Evolutionary conservation across 164 flowering plant species (phyloP), one percentile per base, ranked within the genome.

Genomic region (Protea cynaroides): DNA sequence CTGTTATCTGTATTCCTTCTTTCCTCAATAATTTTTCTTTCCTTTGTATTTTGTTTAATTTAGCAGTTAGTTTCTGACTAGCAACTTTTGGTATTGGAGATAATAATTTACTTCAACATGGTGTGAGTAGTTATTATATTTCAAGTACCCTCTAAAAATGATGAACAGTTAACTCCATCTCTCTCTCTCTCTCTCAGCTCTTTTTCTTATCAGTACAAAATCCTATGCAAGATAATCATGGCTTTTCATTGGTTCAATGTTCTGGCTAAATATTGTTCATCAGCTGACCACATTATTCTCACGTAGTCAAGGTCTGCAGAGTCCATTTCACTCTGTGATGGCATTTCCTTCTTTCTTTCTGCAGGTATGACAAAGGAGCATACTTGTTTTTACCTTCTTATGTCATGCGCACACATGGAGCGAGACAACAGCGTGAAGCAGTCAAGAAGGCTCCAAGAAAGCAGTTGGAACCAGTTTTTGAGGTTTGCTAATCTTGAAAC

Each of bases 391-490:
- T 95, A 71, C 97, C 97, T 49, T 95, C 97, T 25, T 83, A 83
- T 80, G 75, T 88, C 58, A 95, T 95, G 99, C 89, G 97, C 63
- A 95, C 80, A 17, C 99, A 88, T 80, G 99, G 99, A 68, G 80
- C 92, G 72, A 88, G 65, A 66, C 92, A 84, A 57, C 97, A 85
- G 64, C 90, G 99, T 40, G 85, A 89, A 71, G 76, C 84, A 38
- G 47, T 95, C 63, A 89, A 74, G 79, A 81, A 80, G 63, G 64
- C 86, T 62, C 85, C 96, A 56, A 71, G 40, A 60, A 65, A 76
- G 54, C 87, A 90, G 60, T 56, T 95, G 61, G 73, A 75, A 68
- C 79, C 81, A 51, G 86, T 88, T 72, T 92, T 84, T 81, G 84
- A 95, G 96, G 98, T 94, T 71, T 54, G 72, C 49, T 9, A 56